These are phyloP conservation scores for Rhodosporidiobolus odoratus DNA, from an alignment of 768 basidiomycete species.

Conservation along the genomic window DNA sequence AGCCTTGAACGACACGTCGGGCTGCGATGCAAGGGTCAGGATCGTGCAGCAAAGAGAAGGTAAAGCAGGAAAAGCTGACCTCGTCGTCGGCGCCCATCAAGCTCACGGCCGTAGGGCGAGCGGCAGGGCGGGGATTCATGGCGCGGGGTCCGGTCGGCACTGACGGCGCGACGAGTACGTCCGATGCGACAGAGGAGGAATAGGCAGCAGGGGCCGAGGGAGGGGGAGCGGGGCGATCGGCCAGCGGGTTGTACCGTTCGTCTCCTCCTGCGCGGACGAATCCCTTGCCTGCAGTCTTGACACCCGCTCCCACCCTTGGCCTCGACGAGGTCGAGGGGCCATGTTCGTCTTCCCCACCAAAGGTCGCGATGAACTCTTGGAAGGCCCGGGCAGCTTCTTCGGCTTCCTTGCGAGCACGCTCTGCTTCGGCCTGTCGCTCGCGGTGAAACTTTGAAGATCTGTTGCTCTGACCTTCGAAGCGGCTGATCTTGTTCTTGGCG, in stretches of 20 bases:
- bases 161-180: neutral
- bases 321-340: constrained; percentile 51
- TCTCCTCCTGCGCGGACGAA: constrained; percentile 62
- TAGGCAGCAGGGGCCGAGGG: constrained; percentile 41
- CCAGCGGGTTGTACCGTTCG: constrained; percentile 50
- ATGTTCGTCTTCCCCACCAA: constrained; percentile 63
- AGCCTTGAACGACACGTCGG: neutral
- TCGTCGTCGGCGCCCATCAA: constrained; percentile 28
- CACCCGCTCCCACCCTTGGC: neutral
- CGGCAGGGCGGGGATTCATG: neutral
- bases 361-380: constrained; percentile 70
- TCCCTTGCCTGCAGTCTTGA: constrained; percentile 44
- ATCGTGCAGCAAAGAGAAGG: neutral
- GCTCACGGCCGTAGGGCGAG: constrained; percentile 13
- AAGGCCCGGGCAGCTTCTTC: constrained; percentile 52
- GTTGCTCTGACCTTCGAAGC: constrained; percentile 22
- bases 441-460: constrained; percentile 89
- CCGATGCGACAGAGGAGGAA: constrained; percentile 36
- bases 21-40: neutral
- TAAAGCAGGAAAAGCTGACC: constrained; percentile 19
- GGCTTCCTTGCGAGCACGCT: constrained; percentile 83
- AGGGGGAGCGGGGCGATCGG: constrained; percentile 21
- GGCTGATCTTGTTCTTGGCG: constrained; percentile 19
- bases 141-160: constrained; percentile 9
- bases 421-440: no score